Evolutionary conservation across 331 rosid species (phyloP), one percentile per base, ranked within the genome.

Genomic region (Dryas integrifolia): DNA sequence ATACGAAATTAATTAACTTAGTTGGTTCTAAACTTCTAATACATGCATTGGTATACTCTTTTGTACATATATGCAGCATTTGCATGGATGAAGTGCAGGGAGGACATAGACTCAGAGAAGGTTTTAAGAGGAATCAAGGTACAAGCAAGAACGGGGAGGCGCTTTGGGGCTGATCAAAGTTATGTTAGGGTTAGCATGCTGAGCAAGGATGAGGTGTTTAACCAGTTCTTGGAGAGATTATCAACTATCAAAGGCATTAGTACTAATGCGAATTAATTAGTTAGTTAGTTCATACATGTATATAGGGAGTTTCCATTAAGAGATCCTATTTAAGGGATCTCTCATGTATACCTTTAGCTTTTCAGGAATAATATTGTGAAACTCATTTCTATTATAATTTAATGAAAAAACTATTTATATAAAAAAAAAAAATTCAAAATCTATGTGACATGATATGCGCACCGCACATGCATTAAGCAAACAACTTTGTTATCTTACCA

Each of bases 21-120:
- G 9, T 3, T 49, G 5, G 5, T 13, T 49, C 13, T 49, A 1
- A 6, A 47, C 38, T 14, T 38, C 35, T 46, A 40, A 12, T 21
- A 39, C n/a, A 52, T 45, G 5, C 2, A 38, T 14, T 49, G 57
- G 26, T 47, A 30, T 44, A 69, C n/a, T 76, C 45, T 57, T 47
- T 9, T 48, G 56, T 47, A 8, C 7, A 10, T 45, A 7, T 7
- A 45, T 40, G 55, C 79, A 93, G 97, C 76, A 70, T 91, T 83
- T 80, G 88, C 90, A 0, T 93, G 97, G 98, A 50, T 93, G 94
- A 85, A 91, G 85, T 53, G 83, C 55, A 72, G 72, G 21, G 87
- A 86, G 14, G 81, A 80, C 16, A 82, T 76, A 51, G 85, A 91
- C 49, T 76, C 85, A 18, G 82, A 72, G 70, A 72, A 56, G 69